These are phyloP conservation scores for Diutina neorugosa DNA, from an alignment of 1,139 yeast genomes.

Conservation along the genomic window DNA sequence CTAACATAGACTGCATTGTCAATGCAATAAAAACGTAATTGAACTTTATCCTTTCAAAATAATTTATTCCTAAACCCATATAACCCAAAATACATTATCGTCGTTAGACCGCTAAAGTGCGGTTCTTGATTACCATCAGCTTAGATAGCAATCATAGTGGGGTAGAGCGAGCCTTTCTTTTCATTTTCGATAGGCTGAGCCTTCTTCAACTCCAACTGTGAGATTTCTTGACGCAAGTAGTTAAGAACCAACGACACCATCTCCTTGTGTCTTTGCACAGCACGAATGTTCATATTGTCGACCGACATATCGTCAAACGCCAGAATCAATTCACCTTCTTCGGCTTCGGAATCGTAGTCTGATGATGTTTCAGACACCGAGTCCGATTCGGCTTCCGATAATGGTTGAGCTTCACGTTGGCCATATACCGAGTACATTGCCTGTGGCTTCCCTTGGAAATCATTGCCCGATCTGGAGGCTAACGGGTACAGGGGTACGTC, in stretches of 20 bases:
- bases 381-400: constrained; percentile 5
- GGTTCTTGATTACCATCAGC: background rate
- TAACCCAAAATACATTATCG: background rate
- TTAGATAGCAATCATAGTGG: constrained; percentile 22
- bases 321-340: constrained; percentile 12
- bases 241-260: constrained; percentile 22
- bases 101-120: constrained; percentile 15
- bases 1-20: constrained; percentile 5
- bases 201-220: constrained; percentile 6
- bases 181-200: constrained; percentile 5
- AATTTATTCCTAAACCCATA: constrained; percentile 5
- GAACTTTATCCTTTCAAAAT: constrained; percentile 3
- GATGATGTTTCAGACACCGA: constrained; percentile 8
- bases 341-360: constrained; percentile 10
- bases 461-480: background rate
- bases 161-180: constrained; percentile 15
- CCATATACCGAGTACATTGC: constrained; percentile 2
- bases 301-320: constrained; percentile 14
- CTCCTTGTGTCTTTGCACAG: constrained; percentile 25
- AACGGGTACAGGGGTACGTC: constrained; percentile 4
- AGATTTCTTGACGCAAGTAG: constrained; percentile 15
- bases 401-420: constrained; percentile 2
- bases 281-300: constrained; percentile 11
- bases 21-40: background rate
- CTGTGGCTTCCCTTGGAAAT: background rate